phyloP scores from a whole-genome alignment of 2,329 filamentous ascomycete species.

The Zymoseptoria passerinii region DNA sequence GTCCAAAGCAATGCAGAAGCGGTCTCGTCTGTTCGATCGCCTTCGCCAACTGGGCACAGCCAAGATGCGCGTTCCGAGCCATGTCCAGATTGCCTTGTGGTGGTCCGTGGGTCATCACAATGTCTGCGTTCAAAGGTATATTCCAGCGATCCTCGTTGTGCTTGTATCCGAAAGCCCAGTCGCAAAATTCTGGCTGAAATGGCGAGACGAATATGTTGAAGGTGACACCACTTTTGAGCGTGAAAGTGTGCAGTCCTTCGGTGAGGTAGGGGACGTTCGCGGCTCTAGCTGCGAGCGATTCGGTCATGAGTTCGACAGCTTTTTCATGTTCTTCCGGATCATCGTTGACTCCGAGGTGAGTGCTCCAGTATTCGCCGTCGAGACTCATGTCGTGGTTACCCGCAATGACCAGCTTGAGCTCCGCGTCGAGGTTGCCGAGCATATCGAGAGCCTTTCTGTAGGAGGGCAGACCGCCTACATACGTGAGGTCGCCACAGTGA shows the following conservation, averaged over 20 bases:
- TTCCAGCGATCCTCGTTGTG: slow-evolving; percentile 37
- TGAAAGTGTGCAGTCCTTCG: slow-evolving; percentile 43
- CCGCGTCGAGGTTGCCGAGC: slow-evolving; percentile 24
- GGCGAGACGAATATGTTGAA: slow-evolving; percentile 47
- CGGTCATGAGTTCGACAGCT: slow-evolving; percentile 9
- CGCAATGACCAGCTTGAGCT: slow-evolving; percentile 32
- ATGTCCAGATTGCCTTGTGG: slow-evolving; percentile 27
- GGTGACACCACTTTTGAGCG: slow-evolving; percentile 39
- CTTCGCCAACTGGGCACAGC: slow-evolving; percentile 40
- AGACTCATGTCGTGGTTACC: slow-evolving; percentile 32
- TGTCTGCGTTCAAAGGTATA: slow-evolving; percentile 23
- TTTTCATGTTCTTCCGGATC: slow-evolving; percentile 3
- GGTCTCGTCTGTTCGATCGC: slow-evolving; percentile 41
- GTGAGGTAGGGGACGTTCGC: slow-evolving; percentile 46
- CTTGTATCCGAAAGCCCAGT: slow-evolving; percentile 44
- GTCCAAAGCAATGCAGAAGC: slow-evolving; percentile 49
- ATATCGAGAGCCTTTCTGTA: slow-evolving; percentile 26
- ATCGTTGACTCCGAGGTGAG: slow-evolving; percentile 1
- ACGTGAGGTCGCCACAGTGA: slow-evolving; percentile 35
- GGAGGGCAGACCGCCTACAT: slow-evolving; percentile 23
- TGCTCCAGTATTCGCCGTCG: slow-evolving; percentile 11
- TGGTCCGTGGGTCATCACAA: slow-evolving; percentile 36
- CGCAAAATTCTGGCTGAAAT: slow-evolving; percentile 41
- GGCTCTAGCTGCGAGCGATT: slow-evolving; percentile 24
- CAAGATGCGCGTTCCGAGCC: slow-evolving; percentile 24